Evolutionary conservation across 768 basidiomycete species (phyloP).

Genomic region (Suillus alpinus): DNA sequence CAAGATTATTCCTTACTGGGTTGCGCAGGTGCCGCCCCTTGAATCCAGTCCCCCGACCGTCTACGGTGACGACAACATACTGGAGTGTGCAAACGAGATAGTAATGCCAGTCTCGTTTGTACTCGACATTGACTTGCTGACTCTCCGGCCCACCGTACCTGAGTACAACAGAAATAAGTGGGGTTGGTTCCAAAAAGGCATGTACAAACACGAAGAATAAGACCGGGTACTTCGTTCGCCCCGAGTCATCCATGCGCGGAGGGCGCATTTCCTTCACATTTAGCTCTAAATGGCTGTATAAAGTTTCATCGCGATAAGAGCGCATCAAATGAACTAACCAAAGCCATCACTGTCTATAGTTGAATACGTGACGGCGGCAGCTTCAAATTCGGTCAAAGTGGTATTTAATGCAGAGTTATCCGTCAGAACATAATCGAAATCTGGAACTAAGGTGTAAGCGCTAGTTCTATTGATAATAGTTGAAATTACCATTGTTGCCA

Average conservation of each 20-base stretch:
- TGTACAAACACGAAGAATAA: conserved; percentile 74
- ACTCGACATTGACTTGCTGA: conserved; percentile 71
- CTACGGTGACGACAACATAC: conserved; percentile 85
- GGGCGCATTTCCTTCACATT: conserved; percentile 92
- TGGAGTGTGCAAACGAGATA: conserved; percentile 79
- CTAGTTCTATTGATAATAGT: conserved; percentile 5
- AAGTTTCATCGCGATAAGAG: conserved; percentile 17
- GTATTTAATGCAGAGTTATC: conserved; percentile 67
- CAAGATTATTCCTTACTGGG: conserved; percentile 84
- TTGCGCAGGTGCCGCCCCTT: conserved; percentile 84
- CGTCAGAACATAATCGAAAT: conserved; percentile 62
- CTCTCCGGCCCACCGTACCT: conserved; percentile 91
- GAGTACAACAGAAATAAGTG: neutral
- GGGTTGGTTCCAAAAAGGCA: neutral
- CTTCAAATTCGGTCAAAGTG: conserved; percentile 65
- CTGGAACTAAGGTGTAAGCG: conserved; percentile 30
- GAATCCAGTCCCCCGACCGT: conserved; percentile 92
- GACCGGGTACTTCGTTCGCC: conserved; percentile 94
- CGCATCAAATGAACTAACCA: conserved; percentile 41
- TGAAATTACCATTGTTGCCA: conserved; percentile 40
- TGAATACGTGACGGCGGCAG: conserved; percentile 64
- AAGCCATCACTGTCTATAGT: conserved; percentile 81
- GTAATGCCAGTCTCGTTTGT: conserved; percentile 78
- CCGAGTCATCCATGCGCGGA: conserved; percentile 89
- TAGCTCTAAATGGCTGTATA: conserved; percentile 51